Evolutionary conservation across 1,284 basidiomycete species (phyloP).

Genomic region (Prillingera fragicola): DNA sequence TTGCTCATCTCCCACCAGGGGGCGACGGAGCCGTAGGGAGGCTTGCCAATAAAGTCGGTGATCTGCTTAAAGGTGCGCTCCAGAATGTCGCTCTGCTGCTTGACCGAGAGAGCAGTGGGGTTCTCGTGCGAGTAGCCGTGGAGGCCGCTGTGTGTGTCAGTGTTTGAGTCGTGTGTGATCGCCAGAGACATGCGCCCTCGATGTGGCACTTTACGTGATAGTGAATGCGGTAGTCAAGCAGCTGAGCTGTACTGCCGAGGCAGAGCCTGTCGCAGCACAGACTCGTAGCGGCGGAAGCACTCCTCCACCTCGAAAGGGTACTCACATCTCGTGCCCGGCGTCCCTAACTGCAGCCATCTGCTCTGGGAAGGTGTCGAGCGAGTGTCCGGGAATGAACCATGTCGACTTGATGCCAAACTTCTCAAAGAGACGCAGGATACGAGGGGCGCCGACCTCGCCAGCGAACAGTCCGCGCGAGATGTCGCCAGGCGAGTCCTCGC

Average conservation of each 20-base stretch:
- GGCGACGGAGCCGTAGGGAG: constrained; percentile 63
- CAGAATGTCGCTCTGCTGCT: constrained; percentile 68
- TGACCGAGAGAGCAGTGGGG: constrained; percentile 57
- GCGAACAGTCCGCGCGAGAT: constrained; percentile 50
- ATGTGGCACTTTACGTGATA: no score
- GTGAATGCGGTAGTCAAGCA: no score
- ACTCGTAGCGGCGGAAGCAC: no score
- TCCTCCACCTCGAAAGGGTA: no score
- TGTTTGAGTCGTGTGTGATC: neutral
- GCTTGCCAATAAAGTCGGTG: constrained; percentile 62
- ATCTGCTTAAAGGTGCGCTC: constrained; percentile 62
- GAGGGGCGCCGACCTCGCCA: constrained; percentile 64
- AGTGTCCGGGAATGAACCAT: constrained; percentile 62
- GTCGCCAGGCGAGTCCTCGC: constrained; percentile 46
- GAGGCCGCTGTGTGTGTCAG: constrained; percentile 51
- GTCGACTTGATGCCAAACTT: constrained; percentile 64
- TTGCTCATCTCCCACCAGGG: constrained; percentile 75
- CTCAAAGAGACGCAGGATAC: constrained; percentile 65
- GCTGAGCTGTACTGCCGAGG: no score
- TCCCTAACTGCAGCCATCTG: constrained; percentile 48
- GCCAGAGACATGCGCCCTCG: no score
- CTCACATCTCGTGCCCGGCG: constrained; percentile 49
- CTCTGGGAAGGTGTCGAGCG: constrained; percentile 48
- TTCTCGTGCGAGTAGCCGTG: constrained; percentile 75
- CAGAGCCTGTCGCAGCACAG: no score